These are phyloP conservation scores for Filosporella fistucella DNA, from an alignment of 495 filamentous ascomycete genomes.

Conservation along the genomic window DNA sequence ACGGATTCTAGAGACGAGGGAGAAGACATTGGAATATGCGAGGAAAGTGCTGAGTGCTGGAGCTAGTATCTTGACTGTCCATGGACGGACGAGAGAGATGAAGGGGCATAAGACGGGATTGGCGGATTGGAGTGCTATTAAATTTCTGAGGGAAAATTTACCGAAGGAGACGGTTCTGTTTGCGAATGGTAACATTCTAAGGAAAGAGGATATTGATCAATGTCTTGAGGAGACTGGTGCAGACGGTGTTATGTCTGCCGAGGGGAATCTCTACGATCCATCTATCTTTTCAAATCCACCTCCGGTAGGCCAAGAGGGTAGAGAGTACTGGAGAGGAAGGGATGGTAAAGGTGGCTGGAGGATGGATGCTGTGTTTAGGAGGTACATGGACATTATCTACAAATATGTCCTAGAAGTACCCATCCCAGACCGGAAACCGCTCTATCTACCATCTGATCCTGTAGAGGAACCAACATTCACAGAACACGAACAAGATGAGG, in stretches of 20 bases:
- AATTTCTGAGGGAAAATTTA: slow-evolving; percentile 77
- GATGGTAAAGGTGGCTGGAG: slow-evolving; percentile 84
- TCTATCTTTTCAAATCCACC: slow-evolving; percentile 75
- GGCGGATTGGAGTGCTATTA: slow-evolving; percentile 84
- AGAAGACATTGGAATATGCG: slow-evolving; percentile 85
- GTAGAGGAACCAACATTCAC: slow-evolving; percentile 26
- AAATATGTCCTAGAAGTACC: slow-evolving; percentile 60
- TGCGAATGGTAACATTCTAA: slow-evolving; percentile 92
- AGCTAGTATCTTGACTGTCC: slow-evolving; percentile 87
- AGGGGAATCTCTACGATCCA: slow-evolving; percentile 89
- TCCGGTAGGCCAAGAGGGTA: slow-evolving; percentile 53
- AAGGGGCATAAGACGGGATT: slow-evolving; percentile 95
- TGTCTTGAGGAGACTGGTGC: slow-evolving; percentile 85
- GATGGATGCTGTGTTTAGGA: slow-evolving; percentile 78
- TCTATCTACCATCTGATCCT: slow-evolving; percentile 69
- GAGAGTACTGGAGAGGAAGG: slow-evolving; percentile 80
- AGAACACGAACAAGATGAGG: slow-evolving; percentile 30
- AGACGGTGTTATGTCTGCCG: slow-evolving; percentile 93
- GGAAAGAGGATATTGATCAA: slow-evolving; percentile 69
- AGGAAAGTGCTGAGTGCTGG: slow-evolving; percentile 83
- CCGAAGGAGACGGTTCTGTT: slow-evolving; percentile 89
- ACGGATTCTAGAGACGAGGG: slow-evolving; percentile 78
- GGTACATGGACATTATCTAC: slow-evolving; percentile 89
- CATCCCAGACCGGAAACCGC: slow-evolving; percentile 58
- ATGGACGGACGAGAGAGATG: slow-evolving; percentile 84